Conservation (phyloP, 441 rosid genomes). For the Pelargonium australe region DNA sequence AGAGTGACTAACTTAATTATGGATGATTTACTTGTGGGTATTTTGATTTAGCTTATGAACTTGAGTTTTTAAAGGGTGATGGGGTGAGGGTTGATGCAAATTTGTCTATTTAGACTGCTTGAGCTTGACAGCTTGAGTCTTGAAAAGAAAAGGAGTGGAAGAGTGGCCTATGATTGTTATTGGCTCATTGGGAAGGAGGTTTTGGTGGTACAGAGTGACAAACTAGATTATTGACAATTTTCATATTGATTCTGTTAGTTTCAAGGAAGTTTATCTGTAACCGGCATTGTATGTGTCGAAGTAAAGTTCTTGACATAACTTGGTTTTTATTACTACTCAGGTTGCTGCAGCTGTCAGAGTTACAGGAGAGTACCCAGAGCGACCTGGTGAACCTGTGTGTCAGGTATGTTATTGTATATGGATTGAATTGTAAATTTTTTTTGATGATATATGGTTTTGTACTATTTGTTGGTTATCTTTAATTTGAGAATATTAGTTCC, state of each 20-base stretch:
- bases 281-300: neutral
- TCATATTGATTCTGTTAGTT: neutral
- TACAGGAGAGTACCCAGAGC: conserved; percentile 84
- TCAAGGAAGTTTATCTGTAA: neutral
- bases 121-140: too few species aligned
- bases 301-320: conserved; percentile 3
- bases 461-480: neutral
- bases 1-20: neutral
- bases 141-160: neutral
- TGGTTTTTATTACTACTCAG: conserved; percentile 32
- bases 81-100: neutral
- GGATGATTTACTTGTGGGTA: neutral
- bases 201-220: neutral
- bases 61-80: too few species aligned
- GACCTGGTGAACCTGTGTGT: conserved; percentile 72
- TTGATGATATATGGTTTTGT: neutral
- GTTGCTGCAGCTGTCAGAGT: conserved; percentile 92
- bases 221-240: neutral
- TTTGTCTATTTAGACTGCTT: neutral
- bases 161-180: neutral
- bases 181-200: neutral
- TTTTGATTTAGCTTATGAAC: too few species aligned
- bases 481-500: too few species aligned
- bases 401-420: conserved; percentile 38
- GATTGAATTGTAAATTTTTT: neutral